Base-by-base conservation (phyloP, 257 asterid genomes). In the Cynanchum wilfordii region DNA sequence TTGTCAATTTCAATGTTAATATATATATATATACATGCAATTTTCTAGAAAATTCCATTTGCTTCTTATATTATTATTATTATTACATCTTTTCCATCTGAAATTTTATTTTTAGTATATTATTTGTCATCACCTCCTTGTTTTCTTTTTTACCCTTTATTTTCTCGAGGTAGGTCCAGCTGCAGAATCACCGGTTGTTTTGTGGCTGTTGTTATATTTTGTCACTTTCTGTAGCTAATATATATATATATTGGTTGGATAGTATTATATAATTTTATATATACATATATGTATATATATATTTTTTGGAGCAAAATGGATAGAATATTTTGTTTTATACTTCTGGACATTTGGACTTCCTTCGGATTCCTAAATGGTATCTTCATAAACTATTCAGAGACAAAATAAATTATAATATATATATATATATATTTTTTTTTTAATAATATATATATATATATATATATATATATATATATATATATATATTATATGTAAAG, bases 161-260 rank as follows among this genome's bases (percentile, higher is more conserved):
- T 58, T 25, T 58, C 13, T 11, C 38, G 1, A 58, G 20, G 66
- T 24, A 20, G 40, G 66, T n/a, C 24, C 52, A 42, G 51, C 8
- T 49, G 57, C 51, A 27, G 3, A 20, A 25, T 2, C 7, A 15
- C 47, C 27, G 10, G 66, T 77, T 65, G 75, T 71, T 63, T 15
- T 77, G 80, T 63, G 76, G 80, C 76, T 77, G 80, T 77, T 71
- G 73, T 70, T 27, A 24, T 50, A 52, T 64, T 77, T 77, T 71
- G 76, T 77, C 76, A 65, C 73, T 71, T 77, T 77, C 33, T 64
- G 58, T 19, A 69, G 73, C 30, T 40, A 20, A 20, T 24, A n/a
- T 13, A 25, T 65, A 68, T 20, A 30, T 65, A 68, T 19, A 29
- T 64, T 30, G 22, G 64, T n/a, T n/a, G n/a, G n/a, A n/a, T n/a